Evolutionary conservation across 1,139 yeast species (phyloP).

Genomic region (Saccharomyces pastorianus): DNA sequence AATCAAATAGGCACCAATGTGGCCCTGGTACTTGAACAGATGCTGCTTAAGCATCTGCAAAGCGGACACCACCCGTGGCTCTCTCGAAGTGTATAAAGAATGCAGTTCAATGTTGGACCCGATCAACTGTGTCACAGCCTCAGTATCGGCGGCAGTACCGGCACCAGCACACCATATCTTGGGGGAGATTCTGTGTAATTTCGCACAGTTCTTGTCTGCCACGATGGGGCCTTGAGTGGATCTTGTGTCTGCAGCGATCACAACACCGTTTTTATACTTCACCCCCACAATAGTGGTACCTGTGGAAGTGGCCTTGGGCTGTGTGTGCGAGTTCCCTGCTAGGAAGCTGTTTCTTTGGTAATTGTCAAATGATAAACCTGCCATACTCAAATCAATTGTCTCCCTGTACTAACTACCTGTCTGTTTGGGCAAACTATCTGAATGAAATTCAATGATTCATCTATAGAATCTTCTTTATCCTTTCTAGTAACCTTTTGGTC

Average conservation of each 20-base stretch:
- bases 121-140: conserved; percentile 90
- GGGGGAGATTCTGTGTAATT: conserved; percentile 85
- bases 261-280: conserved; percentile 85
- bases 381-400: conserved; percentile 40
- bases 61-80: conserved; percentile 90
- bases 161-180: conserved; percentile 99
- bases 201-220: conserved; percentile 96
- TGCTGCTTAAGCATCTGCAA: conserved; percentile 91
- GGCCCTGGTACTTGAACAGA: conserved; percentile 92
- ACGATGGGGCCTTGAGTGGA: conserved; percentile 95
- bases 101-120: conserved; percentile 87
- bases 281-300: conserved; percentile 98
- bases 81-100: conserved; percentile 69
- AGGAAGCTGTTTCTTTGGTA: conserved; percentile 78
- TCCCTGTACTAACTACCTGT: too few relatives aligned
- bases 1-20: conserved; percentile 90
- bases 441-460: not conserved
- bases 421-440: not conserved
- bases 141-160: conserved; percentile 99
- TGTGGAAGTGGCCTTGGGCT: conserved; percentile 88
- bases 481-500: not conserved
- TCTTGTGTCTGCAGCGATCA: conserved; percentile 96
- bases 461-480: not conserved
- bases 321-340: conserved; percentile 60
- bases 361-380: conserved; percentile 88